These are phyloP conservation scores for Stagonosporopsis cucurbitacearum DNA, from an alignment of 2,329 filamentous ascomycete species.

Conservation along the genomic window DNA sequence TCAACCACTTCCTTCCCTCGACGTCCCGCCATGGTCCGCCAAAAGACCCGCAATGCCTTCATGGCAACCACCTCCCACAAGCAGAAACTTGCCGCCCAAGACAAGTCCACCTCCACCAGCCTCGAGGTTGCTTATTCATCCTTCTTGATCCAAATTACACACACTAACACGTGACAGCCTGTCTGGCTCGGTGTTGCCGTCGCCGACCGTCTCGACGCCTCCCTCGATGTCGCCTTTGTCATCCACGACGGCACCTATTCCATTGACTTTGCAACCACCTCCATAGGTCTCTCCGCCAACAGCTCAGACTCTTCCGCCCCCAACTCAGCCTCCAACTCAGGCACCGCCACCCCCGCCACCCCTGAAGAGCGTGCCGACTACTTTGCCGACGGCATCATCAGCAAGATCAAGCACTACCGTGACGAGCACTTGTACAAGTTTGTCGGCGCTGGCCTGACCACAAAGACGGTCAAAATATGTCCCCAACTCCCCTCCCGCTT, in stretches of 20 bases:
- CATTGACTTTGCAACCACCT: conserved; percentile 69
- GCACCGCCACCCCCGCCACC: conserved; percentile 21
- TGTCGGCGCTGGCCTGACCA: conserved; percentile 73
- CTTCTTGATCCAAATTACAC: not conserved
- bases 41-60: conserved; percentile 35
- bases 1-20: not conserved
- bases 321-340: conserved; percentile 15
- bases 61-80: conserved; percentile 34
- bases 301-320: conserved; percentile 12
- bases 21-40: conserved; percentile 27
- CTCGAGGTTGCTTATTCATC: conserved; percentile 21
- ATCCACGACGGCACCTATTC: conserved; percentile 78
- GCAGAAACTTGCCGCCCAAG: conserved; percentile 25
- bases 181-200: conserved; percentile 70
- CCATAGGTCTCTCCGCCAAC: conserved; percentile 6
- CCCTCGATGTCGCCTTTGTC: conserved; percentile 62
- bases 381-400: conserved; percentile 66
- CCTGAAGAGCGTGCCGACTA: conserved; percentile 24
- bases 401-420: conserved; percentile 65
- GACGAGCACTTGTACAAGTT: conserved; percentile 74
- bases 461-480: conserved; percentile 64
- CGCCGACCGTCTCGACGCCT: conserved; percentile 58
- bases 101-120: conserved; percentile 19
- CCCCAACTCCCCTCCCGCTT: conserved; percentile 72
- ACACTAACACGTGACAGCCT: conserved; percentile 23